Evolutionary conservation across 2,329 filamentous ascomycete genomes (phyloP), one percentile per base, ranked within the genome.

Genomic region (Alternaria sp.): DNA sequence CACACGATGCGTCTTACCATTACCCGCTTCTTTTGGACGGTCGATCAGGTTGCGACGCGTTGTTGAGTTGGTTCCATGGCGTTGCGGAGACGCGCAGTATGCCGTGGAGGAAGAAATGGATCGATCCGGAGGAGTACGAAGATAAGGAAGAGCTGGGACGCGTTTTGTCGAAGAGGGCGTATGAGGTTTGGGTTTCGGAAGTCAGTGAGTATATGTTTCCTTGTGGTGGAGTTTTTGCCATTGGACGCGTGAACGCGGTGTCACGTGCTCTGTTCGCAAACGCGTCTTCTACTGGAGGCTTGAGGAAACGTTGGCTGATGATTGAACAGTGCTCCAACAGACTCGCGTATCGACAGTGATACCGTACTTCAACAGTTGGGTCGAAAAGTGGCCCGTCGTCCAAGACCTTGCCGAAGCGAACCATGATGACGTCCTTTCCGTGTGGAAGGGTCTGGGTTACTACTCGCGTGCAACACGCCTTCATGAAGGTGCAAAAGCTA

Each of bases 171-270:
- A 83, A 79, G 28, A 84, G 88, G 51, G 88, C 88, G 2, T 90
- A 90, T 78, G 84, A 89, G 74, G 88, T 90, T 50, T 90, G 88
- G 87, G 88, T 90, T 72, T 88, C 85, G 71, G 88, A 90, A 78
- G 86, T 89, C 68, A 90, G 76, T 79, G 65, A 75, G 76, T 78
- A 18, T 6, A 41, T 20, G n/a, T 25, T 8, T 37, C 25, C 1
- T 11, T 28, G 53, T 28, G 28, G 20, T 41, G 9, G 33, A 41
- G 26, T 5, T 3, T 26, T 44, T 8, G 21, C 20, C 18, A 14
- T 44, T 12, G 12, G 45, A 51, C 55, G 43, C 50, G 33, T n/a
- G 41, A 55, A 64, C 65, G 65, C 67, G 64, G 15, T 21, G 46
- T 70, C 67, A 72, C 67, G 70, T 74, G 69, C 6, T 18, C 12